Evolutionary conservation across 495 filamentous ascomycete genomes (phyloP).

Genomic region (Penicillium manginii): DNA sequence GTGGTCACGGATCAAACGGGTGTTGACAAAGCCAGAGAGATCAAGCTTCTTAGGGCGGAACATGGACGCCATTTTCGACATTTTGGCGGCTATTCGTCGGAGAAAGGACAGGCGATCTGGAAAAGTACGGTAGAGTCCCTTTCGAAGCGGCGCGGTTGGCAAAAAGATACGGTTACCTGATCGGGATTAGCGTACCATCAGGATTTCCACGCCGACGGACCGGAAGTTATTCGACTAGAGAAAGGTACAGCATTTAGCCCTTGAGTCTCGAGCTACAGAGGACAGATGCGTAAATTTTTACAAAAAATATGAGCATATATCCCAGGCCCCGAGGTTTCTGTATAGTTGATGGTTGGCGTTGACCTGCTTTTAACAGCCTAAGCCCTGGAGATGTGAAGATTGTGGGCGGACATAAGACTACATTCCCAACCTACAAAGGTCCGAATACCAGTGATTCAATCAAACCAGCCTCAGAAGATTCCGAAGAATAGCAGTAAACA

Average conservation of each 20-base stretch:
- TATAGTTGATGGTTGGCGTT: no score
- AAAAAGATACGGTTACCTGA: slow-evolving; percentile 30
- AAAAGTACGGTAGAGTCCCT: slow-evolving; percentile 7
- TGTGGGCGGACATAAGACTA: neutral
- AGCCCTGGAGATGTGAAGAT: neutral
- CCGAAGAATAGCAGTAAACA: neutral
- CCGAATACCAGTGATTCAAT: neutral
- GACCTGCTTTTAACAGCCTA: neutral
- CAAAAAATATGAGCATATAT: no score
- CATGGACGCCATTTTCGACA: slow-evolving; percentile 52
- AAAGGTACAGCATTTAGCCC: neutral
- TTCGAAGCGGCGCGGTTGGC: slow-evolving; percentile 25
- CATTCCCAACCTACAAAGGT: neutral
- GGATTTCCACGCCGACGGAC: slow-evolving; percentile 17
- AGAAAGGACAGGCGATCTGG: slow-evolving; percentile 8
- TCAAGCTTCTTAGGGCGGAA: slow-evolving; percentile 88
- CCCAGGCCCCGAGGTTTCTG: no score
- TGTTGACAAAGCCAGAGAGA: slow-evolving; percentile 82
- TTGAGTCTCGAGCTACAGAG: neutral
- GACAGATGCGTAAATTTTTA: neutral
- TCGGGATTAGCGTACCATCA: slow-evolving; percentile 37
- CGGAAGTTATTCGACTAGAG: neutral
- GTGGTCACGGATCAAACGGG: slow-evolving; percentile 84
- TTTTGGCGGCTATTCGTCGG: slow-evolving; percentile 17
- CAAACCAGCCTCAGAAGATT: neutral